Percentiles rank a stretch among this genome's conserved stretches.
Evolutionary conservation across 2,329 filamentous ascomycete species (phyloP).

Genomic region (Phyllosticta citriasiana): DNA sequence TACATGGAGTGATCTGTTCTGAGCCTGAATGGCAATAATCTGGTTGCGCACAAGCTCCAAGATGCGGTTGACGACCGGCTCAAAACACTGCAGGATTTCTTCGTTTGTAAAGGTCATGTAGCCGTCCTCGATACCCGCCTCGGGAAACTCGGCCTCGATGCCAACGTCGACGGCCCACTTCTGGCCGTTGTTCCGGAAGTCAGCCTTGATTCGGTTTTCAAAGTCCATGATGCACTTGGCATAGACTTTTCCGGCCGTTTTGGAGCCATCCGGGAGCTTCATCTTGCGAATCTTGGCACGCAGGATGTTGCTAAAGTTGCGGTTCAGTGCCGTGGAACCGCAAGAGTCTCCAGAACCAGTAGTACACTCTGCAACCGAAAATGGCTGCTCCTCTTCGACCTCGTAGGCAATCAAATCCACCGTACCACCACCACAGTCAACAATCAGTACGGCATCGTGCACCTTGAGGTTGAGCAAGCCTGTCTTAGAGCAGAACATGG

Average conservation of each 20-base stretch:
- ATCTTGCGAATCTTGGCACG: conserved; percentile 98
- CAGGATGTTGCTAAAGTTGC: conserved; percentile 96
- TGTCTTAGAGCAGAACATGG: conserved; percentile 95
- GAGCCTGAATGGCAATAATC: conserved; percentile 97
- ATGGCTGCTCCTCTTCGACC: conserved; percentile 94
- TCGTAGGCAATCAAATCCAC: conserved; percentile 99
- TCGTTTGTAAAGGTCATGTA: conserved; percentile 99
- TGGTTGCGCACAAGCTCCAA: conserved; percentile 93
- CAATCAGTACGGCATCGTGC: conserved; percentile 96
- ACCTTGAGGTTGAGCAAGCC: conserved; percentile 92
- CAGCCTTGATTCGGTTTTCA: conserved; percentile 98
- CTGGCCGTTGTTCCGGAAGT: conserved; percentile 97
- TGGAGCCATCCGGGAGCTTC: conserved; percentile 94
- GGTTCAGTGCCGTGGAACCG: conserved; percentile 93
- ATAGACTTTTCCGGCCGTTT: conserved; percentile 95
- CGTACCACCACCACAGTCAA: conserved; percentile 95
- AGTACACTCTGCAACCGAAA: conserved; percentile 94
- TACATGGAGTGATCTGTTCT: conserved; percentile 81
- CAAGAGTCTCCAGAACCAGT: conserved; percentile 96
- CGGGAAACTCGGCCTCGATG: conserved; percentile 95
- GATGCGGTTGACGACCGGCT: conserved; percentile 95
- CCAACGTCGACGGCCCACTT: conserved; percentile 99
- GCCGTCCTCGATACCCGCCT: conserved; percentile 94
- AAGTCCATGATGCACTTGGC: conserved; percentile 99
- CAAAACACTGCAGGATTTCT: conserved; percentile 97